A percentile compares a stretch with the other conserved stretches of the same genome.
These are phyloP conservation scores for Scedosporium dehoogii DNA, from an alignment of 2,329 filamentous ascomycete species.

Conservation along the genomic window DNA sequence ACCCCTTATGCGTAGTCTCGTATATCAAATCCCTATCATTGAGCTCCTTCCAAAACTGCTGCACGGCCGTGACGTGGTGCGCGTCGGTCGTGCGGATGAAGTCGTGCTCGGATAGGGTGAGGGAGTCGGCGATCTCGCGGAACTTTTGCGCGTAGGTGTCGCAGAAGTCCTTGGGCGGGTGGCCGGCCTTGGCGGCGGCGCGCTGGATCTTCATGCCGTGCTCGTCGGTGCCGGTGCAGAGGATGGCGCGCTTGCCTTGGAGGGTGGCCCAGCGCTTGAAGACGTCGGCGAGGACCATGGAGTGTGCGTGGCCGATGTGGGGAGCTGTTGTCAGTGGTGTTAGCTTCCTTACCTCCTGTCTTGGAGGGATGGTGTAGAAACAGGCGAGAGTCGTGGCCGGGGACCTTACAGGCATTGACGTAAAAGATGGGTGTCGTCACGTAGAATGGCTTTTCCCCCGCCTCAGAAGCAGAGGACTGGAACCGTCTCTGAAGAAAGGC, in stretches of 20 bases:
- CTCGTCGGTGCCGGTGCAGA: constrained; percentile 92
- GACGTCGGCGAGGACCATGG: constrained; percentile 82
- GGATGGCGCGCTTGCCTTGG: constrained; percentile 57
- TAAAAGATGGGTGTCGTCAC: constrained; percentile 97
- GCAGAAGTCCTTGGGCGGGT: constrained; percentile 76
- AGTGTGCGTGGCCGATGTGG: constrained; percentile 90
- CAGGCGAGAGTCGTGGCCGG: not conserved
- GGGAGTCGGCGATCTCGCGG: constrained; percentile 58
- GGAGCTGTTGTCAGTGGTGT: constrained; percentile 49
- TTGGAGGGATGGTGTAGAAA: too few relatives aligned
- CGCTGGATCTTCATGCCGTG: constrained; percentile 96
- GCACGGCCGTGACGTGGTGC: constrained; percentile 73
- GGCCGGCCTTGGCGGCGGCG: constrained; percentile 61
- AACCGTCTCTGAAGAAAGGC: not conserved
- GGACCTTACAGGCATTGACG: constrained; percentile 71
- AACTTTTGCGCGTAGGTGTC: constrained; percentile 77
- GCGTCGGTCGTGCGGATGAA: constrained; percentile 89
- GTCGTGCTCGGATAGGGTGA: constrained; percentile 65
- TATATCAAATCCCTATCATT: constrained; percentile 71
- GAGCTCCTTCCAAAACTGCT: constrained; percentile 80
- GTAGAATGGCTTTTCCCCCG: constrained; percentile 71
- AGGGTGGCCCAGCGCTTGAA: constrained; percentile 85
- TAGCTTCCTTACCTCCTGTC: too few relatives aligned
- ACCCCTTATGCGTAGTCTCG: constrained; percentile 77
- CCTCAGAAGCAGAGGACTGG: not conserved